Evolutionary conservation across 2,329 filamentous ascomycete species (phyloP).

Genomic region (Trichoderma atrobrunneum): DNA sequence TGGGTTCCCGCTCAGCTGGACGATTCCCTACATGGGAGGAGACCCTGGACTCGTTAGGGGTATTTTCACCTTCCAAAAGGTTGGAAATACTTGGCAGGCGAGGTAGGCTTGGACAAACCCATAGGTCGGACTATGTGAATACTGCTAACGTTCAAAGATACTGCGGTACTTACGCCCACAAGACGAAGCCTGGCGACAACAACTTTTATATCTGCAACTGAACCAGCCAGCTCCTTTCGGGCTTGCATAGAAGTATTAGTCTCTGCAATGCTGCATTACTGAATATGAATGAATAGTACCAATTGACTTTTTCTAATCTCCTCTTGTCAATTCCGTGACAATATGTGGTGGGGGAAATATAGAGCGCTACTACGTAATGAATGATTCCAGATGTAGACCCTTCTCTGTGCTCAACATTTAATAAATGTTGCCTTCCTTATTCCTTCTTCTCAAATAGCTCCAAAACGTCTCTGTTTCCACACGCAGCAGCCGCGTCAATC

Average conservation of each 20-base stretch:
- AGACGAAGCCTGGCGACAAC: not conserved
- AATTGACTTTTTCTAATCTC: not conserved
- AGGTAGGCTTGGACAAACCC: not conserved
- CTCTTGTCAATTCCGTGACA: not conserved
- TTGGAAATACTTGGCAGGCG: not conserved
- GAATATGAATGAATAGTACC: not conserved
- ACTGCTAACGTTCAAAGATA: not conserved
- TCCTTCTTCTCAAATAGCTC: constrained; percentile 30
- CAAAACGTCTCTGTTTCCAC: constrained; percentile 28
- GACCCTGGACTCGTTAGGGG: not conserved
- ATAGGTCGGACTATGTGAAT: not conserved
- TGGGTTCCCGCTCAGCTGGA: not conserved
- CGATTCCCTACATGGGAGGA: not conserved
- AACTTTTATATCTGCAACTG: not conserved
- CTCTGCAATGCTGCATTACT: not conserved
- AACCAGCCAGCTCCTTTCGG: not conserved
- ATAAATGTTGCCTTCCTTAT: constrained; percentile 13
- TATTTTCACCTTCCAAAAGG: not conserved
- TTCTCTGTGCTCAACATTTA: not conserved
- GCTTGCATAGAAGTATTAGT: not conserved
- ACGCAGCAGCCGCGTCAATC: constrained; percentile 36
- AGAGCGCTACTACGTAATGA: not conserved
- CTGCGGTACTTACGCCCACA: constrained; percentile 1
- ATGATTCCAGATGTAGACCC: not conserved
- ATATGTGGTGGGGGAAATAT: not conserved